These are phyloP conservation scores for Juglanconis oblonga DNA, from an alignment of 2,329 filamentous ascomycete genomes.

Conservation along the genomic window DNA sequence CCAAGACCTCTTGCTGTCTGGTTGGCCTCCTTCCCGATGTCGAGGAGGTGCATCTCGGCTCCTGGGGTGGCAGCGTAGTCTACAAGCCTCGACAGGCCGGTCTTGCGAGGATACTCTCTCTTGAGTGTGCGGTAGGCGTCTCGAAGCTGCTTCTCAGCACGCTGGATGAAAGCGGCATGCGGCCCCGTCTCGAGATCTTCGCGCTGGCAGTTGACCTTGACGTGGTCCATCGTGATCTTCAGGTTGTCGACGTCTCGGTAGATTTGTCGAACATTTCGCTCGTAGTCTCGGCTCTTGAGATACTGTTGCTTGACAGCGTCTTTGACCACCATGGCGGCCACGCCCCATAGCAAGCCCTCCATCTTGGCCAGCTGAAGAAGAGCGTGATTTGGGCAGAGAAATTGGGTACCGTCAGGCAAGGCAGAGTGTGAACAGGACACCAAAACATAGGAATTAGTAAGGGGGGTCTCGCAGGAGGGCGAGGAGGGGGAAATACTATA, in stretches of 20 bases:
- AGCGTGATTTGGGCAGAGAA: neutral
- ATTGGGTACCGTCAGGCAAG: neutral
- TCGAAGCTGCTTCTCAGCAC: neutral
- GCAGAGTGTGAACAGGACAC: neutral
- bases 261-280: conserved; percentile 10
- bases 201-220: conserved; percentile 5
- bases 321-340: conserved; percentile 12
- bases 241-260: conserved; percentile 13
- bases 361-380: neutral
- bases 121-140: neutral
- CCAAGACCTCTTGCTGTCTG: conserved; percentile 8
- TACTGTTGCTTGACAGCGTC: conserved; percentile 8
- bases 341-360: conserved; percentile 6
- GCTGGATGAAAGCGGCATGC: neutral
- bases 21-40: conserved; percentile 12
- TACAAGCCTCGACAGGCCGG: neutral
- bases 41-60: conserved; percentile 9
- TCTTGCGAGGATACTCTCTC: neutral
- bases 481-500: no score
- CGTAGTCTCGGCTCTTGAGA: conserved; percentile 8
- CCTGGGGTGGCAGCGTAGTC: conserved; percentile 6
- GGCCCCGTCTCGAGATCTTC: neutral
- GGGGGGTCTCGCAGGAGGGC: no score
- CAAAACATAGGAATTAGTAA: no score
- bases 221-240: conserved; percentile 7